These are phyloP conservation scores for Nidularia pulvinata DNA, from an alignment of 768 basidiomycete genomes.

Conservation along the genomic window DNA sequence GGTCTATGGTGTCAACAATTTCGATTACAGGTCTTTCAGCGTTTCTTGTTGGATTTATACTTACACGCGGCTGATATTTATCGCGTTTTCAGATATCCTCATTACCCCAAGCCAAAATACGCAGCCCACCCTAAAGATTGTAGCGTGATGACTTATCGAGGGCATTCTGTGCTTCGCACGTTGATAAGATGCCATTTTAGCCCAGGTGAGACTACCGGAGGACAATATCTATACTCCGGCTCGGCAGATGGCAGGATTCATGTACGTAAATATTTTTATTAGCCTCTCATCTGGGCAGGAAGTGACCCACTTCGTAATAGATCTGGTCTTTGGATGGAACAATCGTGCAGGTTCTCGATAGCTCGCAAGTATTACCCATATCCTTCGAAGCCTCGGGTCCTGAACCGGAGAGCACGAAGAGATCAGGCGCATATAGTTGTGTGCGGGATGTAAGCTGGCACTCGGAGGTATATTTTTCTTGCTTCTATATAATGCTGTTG, in stretches of 20 bases:
- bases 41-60: neutral
- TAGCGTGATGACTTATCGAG: slow-evolving; percentile 94
- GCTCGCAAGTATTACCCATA: slow-evolving; percentile 70
- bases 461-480: slow-evolving; percentile 50
- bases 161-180: slow-evolving; percentile 88
- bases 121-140: slow-evolving; percentile 84
- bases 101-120: slow-evolving; percentile 63
- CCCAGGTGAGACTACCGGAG: slow-evolving; percentile 88
- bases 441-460: slow-evolving; percentile 98
- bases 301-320: slow-evolving; percentile 28
- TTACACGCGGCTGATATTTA: neutral
- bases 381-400: slow-evolving; percentile 69
- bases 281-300: neutral
- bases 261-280: slow-evolving; percentile 37
- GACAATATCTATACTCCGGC: slow-evolving; percentile 94
- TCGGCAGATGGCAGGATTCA: slow-evolving; percentile 86
- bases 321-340: slow-evolving; percentile 96
- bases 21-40: slow-evolving; percentile 78
- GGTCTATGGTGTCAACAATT: slow-evolving; percentile 57
- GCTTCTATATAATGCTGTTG: neutral
- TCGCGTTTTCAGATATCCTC: slow-evolving; percentile 45
- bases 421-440: slow-evolving; percentile 40
- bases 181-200: slow-evolving; percentile 98
- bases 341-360: slow-evolving; percentile 82
- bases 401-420: slow-evolving; percentile 34